Base-by-base conservation (phyloP, 2,329 filamentous ascomycete genomes). In the Scortechinia acanthostroma region DNA sequence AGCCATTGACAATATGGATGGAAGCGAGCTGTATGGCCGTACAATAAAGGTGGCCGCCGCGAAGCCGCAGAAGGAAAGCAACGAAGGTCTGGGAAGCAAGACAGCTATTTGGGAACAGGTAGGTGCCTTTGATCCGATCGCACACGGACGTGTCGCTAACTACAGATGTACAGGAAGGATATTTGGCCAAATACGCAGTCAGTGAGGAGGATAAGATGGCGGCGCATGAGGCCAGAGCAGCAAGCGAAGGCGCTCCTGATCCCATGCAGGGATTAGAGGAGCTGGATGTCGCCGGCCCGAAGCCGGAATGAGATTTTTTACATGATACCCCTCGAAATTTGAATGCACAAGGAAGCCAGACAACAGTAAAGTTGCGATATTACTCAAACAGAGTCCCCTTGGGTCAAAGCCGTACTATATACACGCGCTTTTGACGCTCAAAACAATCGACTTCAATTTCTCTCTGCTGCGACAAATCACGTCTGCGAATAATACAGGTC, bases 1-100 rank as follows among this genome's bases (percentile, higher is more conserved):
- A 65, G 93, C 93, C 43, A 95, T 98, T 62, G 90, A 97, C 73
- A 98, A 98, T 61, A 97, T 98, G 91, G 89, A 98, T 60, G 90
- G 95, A 62, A 86, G 91, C 49, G 91, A 97, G 67, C 77, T 98
- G 42, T 97, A 91, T 60, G 94, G 93, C 10, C 80, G 88, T 48
- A 84, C 93, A 14, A 85, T 98, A 61, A 95, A 91, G 62, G 91
- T 97, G 44, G 91, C 89, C 40, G 78, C 86, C 46, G 94, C 94
- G 37, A 98, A 95, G 64, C 81, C 88, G 22, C 89, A 93, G 50
- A 96, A 95, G 71, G 88, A 88, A 55, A 78, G 81, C 43, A 87
- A 87, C 45, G 89, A 95, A 61, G 90, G 91, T 1, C 63, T 98
- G 40, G 91, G 91, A 20, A 95, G 89, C 69, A 94, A 90, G 66